Conservation (phyloP, 495 filamentous ascomycete genomes). For the Sabuloglossum arenarium region DNA sequence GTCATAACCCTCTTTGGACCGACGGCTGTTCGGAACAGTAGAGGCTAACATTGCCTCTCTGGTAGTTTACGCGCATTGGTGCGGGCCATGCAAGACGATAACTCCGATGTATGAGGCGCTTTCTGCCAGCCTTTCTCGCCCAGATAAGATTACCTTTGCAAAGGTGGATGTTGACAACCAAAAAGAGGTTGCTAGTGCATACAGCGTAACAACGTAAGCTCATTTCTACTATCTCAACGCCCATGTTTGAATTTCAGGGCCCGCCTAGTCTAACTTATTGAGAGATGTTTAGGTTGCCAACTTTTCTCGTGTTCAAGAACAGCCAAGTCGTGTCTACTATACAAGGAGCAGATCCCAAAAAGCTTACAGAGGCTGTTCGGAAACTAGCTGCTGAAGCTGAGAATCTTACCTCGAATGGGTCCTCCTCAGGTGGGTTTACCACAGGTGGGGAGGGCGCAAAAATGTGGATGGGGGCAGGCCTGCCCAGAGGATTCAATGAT, state of each 20-base stretch:
- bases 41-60: constrained; percentile 2
- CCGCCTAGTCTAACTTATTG: background rate
- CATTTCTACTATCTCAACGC: background rate
- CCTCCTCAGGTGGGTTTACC: constrained; percentile 3
- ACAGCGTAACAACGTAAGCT: constrained; percentile 23
- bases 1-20: background rate
- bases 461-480: constrained; percentile 47
- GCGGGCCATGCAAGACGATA: constrained; percentile 46
- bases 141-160: constrained; percentile 28
- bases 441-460: constrained; percentile 15
- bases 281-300: constrained; percentile 34
- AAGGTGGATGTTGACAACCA: constrained; percentile 37
- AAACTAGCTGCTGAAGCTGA: constrained; percentile 53
- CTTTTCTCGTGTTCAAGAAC: constrained; percentile 78
- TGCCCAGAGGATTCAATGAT: constrained; percentile 65
- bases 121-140: constrained; percentile 21
- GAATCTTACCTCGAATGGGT: constrained; percentile 24
- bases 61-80: constrained; percentile 39
- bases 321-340: constrained; percentile 45
- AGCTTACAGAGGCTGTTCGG: constrained; percentile 45
- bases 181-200: constrained; percentile 24
- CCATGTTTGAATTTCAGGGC: background rate
- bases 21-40: background rate
- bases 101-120: constrained; percentile 34
- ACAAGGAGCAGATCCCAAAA: constrained; percentile 46